Evolutionary conservation across 192 early-diverging fungal genomes (phyloP).

Genomic region (Lobosporangium transversale): DNA sequence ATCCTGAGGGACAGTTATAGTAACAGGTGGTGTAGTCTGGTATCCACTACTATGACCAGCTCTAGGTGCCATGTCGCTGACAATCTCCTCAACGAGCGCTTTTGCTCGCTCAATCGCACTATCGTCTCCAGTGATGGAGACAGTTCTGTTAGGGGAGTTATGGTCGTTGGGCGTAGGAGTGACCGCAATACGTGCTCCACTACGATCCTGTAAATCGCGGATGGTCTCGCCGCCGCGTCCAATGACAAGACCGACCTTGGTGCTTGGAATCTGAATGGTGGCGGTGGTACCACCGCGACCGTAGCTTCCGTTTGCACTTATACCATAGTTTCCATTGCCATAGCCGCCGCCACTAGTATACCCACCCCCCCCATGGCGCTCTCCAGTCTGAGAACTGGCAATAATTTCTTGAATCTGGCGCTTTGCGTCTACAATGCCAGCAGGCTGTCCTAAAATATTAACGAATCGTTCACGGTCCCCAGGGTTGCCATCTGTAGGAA

Average conservation of each 20-base stretch:
- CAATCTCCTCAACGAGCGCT: constrained; percentile 79
- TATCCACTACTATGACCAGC: constrained; percentile 35
- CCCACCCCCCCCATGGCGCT: constrained; percentile 35
- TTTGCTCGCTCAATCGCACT: constrained; percentile 76
- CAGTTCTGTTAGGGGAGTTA: constrained; percentile 58
- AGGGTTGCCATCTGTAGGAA: constrained; percentile 54
- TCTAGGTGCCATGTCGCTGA: constrained; percentile 53
- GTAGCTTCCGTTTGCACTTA: constrained; percentile 34
- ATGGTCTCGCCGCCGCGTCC: constrained; percentile 83
- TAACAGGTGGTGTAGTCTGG: constrained; percentile 56
- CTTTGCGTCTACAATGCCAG: constrained; percentile 60
- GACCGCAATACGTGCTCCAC: constrained; percentile 77
- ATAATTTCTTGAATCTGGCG: constrained; percentile 65
- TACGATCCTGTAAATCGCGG: constrained; percentile 71
- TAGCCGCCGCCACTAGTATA: constrained; percentile 21
- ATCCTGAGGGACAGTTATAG: constrained; percentile 69
- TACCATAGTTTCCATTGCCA: constrained; percentile 20
- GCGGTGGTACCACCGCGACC: constrained; percentile 46
- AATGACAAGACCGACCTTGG: constrained; percentile 87
- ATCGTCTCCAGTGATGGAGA: constrained; percentile 77
- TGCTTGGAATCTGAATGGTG: constrained; percentile 69
- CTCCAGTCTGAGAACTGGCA: constrained; percentile 48
- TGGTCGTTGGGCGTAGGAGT: constrained; percentile 59
- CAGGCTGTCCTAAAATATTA: constrained; percentile 57
- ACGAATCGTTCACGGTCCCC: constrained; percentile 61